Evolutionary conservation across 73 alveolate species (phyloP).

Genomic region (Paramecium caudatum): DNA sequence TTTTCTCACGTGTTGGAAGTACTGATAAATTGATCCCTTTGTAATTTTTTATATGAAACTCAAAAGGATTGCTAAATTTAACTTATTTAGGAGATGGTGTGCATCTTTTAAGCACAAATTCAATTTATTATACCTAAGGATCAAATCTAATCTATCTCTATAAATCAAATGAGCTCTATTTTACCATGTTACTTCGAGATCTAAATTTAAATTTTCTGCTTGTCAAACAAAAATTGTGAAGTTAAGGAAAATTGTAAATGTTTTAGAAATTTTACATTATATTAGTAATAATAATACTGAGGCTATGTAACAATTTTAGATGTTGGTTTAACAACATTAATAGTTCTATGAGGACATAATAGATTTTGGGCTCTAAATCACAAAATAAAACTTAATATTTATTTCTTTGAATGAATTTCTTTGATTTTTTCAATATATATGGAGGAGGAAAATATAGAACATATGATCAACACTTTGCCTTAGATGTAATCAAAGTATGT

Average conservation of each 20-base stretch:
- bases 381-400: too few relatives aligned
- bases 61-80: not conserved
- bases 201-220: too few relatives aligned
- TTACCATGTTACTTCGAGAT: too few relatives aligned
- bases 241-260: too few relatives aligned
- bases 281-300: too few relatives aligned
- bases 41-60: not conserved
- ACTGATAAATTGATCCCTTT: not conserved
- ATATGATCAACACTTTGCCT: slow-evolving; percentile 27
- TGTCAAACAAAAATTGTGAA: too few relatives aligned
- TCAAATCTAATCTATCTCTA: slow-evolving; percentile 28
- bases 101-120: not conserved
- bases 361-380: too few relatives aligned
- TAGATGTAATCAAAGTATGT: not conserved
- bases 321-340: too few relatives aligned
- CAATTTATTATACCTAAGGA: not conserved
- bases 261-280: too few relatives aligned
- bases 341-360: too few relatives aligned
- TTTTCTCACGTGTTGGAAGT: not conserved
- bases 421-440: slow-evolving; percentile 22
- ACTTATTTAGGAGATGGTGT: not conserved
- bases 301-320: too few relatives aligned
- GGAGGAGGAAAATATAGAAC: slow-evolving; percentile 22
- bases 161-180: too few relatives aligned
- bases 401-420: slow-evolving; percentile 59